Evolutionary conservation across 192 early-diverging fungal species (phyloP), one percentile per base, ranked within the genome.

Genomic region (Mortierella alpina): DNA sequence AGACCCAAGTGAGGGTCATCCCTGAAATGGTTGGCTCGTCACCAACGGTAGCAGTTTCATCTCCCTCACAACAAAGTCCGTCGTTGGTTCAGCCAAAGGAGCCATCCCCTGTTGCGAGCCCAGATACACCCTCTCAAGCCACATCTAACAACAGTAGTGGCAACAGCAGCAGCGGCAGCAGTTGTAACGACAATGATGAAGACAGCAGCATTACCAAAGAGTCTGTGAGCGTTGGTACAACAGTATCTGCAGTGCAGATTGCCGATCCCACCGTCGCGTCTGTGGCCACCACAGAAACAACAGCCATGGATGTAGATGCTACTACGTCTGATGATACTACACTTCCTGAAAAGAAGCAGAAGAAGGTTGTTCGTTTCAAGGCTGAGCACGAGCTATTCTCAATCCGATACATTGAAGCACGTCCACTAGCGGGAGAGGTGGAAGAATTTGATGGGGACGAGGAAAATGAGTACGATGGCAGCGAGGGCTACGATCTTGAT

Each of bases 321-420:
- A 31, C 31, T 31, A 1, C 31, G 31, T 31, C 31, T 31, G 31
- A 31, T 1, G 31, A 31, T 31, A 31, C 31, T 31, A 31, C 31
- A 31, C 31, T 31, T 31, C 31, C 31, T 2, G 31, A 31, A 31
- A 31, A 31, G 31, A 31, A 31, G 31, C 31, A 31, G 31, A 71
- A 71, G 44, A 71, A 71, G 23, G 58, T 51, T 3, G 69, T 71
- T 53, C 59, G 69, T n/a, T 71, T 71, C 51, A 71, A 71, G 22
- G 58, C 57, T 3, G 69, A 47, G 1, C 39, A 55, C 10, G 69
- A 71, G 22, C 52, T 71, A 0, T 59, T 62, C 1, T 14, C 44
- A 15, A 63, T 71, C 60, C 48, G 45, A n/a, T 59, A 51, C 14
- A 51, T 69, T 42, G 57, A 59, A 2, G 2, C 48, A 6, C 58